phyloP scores from a whole-genome alignment of 73 alveolate species.

The Tetrahymena thermophila region DNA sequence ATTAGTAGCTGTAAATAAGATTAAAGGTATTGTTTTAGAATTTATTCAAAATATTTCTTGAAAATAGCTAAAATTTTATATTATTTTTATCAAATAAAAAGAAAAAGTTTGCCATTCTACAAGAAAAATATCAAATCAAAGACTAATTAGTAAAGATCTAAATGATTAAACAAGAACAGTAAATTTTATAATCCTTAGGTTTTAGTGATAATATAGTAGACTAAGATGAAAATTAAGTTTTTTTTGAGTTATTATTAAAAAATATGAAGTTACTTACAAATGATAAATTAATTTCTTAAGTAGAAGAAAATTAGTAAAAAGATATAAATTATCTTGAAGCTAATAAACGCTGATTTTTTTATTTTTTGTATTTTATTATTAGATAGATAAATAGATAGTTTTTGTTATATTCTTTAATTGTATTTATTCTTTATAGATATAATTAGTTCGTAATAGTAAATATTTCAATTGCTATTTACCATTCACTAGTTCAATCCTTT shows the following conservation, averaged over 20 bases:
- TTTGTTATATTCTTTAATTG: no score
- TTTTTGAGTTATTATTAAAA: neutral
- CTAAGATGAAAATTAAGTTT: neutral
- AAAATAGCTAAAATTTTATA: neutral
- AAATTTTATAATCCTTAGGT: neutral
- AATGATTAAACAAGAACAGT: neutral
- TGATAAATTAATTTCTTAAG: neutral
- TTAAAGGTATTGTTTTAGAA: neutral
- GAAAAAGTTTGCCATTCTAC: neutral
- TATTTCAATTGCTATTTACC: no score
- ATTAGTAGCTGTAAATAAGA: neutral
- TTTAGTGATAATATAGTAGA: neutral
- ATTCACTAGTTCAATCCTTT: no score
- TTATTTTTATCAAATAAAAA: neutral
- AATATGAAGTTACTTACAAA: neutral
- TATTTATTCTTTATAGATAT: no score
- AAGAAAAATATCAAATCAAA: neutral
- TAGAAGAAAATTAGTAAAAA: neutral
- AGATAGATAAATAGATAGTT: no score
- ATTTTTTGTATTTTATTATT: no score
- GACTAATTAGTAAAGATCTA: neutral
- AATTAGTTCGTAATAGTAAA: no score
- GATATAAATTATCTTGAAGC: neutral
- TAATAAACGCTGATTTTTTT: neutral
- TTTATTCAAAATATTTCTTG: neutral